phyloP scores from a whole-genome alignment of 306 rosid genomes.

The Gastrolobium bilobum region DNA sequence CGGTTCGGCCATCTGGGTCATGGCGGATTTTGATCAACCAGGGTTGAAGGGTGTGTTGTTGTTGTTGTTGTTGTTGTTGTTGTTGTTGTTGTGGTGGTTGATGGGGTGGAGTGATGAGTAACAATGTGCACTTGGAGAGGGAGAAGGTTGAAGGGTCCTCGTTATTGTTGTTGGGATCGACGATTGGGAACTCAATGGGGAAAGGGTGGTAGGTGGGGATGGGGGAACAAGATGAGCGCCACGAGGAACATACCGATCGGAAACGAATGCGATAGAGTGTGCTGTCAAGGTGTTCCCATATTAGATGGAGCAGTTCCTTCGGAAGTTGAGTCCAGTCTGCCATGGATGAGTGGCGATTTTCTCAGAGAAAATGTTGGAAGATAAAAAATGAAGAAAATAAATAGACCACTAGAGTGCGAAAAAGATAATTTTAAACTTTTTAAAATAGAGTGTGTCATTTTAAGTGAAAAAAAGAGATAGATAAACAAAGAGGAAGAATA shows the following conservation, averaged over 20 bases:
- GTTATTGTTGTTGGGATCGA: not conserved
- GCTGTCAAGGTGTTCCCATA: slow-evolving; percentile 23
- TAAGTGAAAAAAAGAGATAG: no score
- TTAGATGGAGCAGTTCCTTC: slow-evolving; percentile 26
- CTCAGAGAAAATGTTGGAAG: no score
- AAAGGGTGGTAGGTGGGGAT: not conserved
- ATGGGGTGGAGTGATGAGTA: slow-evolving; percentile 46
- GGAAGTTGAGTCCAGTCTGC: slow-evolving; percentile 54
- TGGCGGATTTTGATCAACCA: slow-evolving; percentile 49
- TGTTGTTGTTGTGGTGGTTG: not conserved
- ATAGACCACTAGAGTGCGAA: no score
- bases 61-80: no score
- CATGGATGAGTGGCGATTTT: no score
- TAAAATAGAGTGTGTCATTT: no score
- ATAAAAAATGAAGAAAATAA: no score
- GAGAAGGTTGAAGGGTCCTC: slow-evolving; percentile 14
- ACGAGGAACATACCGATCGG: slow-evolving; percentile 52
- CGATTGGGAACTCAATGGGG: slow-evolving; percentile 9
- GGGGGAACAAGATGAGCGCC: slow-evolving; percentile 40
- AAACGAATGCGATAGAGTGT: slow-evolving; percentile 43
- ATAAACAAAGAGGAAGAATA: no score
- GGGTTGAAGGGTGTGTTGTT: not conserved
- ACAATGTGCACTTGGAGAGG: slow-evolving; percentile 42
- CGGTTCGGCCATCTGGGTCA: not conserved
- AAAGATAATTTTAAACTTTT: no score